Evolutionary conservation across 768 basidiomycete species (phyloP), one percentile per base, ranked within the genome.

Genomic region (Peribolospora kevripleyi): DNA sequence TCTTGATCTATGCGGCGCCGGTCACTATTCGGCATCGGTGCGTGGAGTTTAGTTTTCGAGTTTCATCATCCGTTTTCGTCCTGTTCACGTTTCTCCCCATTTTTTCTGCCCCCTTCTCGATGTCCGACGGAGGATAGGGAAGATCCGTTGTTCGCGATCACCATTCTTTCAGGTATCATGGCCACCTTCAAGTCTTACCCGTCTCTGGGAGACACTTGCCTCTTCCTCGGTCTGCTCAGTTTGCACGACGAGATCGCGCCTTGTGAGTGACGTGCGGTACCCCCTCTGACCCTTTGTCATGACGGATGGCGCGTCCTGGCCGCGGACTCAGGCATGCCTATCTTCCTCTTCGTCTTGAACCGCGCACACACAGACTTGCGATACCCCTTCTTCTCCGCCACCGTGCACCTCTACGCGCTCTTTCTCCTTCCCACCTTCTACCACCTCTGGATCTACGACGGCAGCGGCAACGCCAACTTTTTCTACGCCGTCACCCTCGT

Each of bases 401-500:
- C 86, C 48, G 74, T 90, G 7, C 83, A 91, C 59, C 69, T 84
- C 4, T 86, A 93, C 62, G 79, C 90, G 3, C 73, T 79, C 1
- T 72, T 86, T 14, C 78, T 97, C 25, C 74, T 95, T 56, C 91
- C 91, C 0, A 73, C 93, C 40, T 90, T 97, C 67, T 79, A 91
- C 63, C 76, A 84, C 57, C 71, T 97, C 2, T 98, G 93, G 91
- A 75, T 95, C 5, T 73, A 72, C 7, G 81, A 86, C 55, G 88
- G 87, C 1, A 84, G 86, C 5, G 93, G 87, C 3, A 97, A 98
- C 63, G 88, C 91, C 49, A 97, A 97, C 66, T 98, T 98, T 69
- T 95, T 84, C 70, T 98, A 97, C 62, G 93, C 93, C 0, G 80
- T 82, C 3, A 95, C 88, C 2, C 72, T 97, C 57, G 91, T 98